These are phyloP conservation scores for Penicillium sp. DNA, from an alignment of 2,329 filamentous ascomycete species.

Conservation along the genomic window DNA sequence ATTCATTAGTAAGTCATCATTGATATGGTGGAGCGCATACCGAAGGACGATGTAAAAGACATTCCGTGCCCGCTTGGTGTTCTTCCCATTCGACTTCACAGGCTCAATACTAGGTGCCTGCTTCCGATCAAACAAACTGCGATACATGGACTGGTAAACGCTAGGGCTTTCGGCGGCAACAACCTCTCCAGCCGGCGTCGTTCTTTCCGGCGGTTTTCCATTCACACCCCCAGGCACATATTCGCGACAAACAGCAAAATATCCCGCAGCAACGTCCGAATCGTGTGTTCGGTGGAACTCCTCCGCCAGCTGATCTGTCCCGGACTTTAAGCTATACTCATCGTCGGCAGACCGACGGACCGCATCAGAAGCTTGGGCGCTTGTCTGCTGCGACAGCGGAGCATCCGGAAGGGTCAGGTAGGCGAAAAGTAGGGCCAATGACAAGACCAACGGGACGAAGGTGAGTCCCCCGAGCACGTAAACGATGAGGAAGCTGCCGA, in stretches of 20 bases:
- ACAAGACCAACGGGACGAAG: constrained; percentile 73
- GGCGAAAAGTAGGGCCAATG: constrained; percentile 62
- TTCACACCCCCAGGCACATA: constrained; percentile 90
- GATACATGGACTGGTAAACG: constrained; percentile 98
- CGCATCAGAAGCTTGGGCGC: constrained; percentile 37
- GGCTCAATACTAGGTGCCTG: constrained; percentile 56
- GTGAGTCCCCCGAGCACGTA: constrained; percentile 88
- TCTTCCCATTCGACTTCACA: constrained; percentile 50
- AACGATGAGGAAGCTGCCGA: constrained; percentile 64
- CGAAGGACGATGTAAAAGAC: constrained; percentile 90
- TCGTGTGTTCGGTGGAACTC: constrained; percentile 64
- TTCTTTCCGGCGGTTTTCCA: constrained; percentile 85
- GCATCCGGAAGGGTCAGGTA: constrained; percentile 64
- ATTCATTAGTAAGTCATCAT: neutral
- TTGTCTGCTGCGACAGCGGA: constrained; percentile 28
- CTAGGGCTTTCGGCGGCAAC: constrained; percentile 81
- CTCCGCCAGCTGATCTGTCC: constrained; percentile 59
- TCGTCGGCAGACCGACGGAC: constrained; percentile 63
- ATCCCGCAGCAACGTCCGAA: constrained; percentile 80
- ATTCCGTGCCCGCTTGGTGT: constrained; percentile 68
- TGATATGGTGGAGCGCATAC: constrained; percentile 47
- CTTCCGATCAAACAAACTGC: constrained; percentile 89
- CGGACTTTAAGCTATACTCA: constrained; percentile 61
- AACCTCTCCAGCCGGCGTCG: constrained; percentile 75
- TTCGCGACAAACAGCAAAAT: constrained; percentile 92